Percentiles rank a stretch among this genome's conserved stretches.
These are phyloP conservation scores for Pythium sp. DNA, from an alignment of 352 stramenopile species.

Conservation along the genomic window DNA sequence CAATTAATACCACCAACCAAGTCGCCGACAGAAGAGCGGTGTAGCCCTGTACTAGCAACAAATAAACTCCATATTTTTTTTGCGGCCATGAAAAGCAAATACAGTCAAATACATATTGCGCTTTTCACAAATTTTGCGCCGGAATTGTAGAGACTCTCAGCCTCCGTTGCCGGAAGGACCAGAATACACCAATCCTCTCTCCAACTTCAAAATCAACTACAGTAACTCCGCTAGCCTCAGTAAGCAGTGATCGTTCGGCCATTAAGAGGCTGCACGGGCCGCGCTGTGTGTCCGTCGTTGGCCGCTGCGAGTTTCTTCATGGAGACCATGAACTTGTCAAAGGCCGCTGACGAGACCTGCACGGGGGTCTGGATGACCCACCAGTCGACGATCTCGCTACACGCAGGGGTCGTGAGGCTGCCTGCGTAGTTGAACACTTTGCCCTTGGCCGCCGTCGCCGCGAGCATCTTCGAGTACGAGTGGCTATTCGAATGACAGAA, in stretches of 20 bases:
- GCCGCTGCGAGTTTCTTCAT: conserved; percentile 17
- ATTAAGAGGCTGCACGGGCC: conserved; percentile 24
- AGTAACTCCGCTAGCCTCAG: neutral
- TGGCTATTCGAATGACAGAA: conserved; percentile 3
- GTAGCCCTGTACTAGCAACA: too few relatives aligned
- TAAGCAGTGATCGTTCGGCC: conserved; percentile 17
- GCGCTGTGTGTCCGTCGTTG: conserved; percentile 18
- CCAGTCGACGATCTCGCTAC: conserved; percentile 31
- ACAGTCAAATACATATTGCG: too few relatives aligned
- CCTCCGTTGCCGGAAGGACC: too few relatives aligned
- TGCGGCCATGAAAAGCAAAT: too few relatives aligned
- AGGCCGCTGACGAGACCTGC: conserved; percentile 14
- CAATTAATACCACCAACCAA: too few relatives aligned
- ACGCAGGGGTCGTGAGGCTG: conserved; percentile 31
- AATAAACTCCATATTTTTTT: too few relatives aligned
- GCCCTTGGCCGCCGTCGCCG: neutral
- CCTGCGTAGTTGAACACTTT: conserved; percentile 25
- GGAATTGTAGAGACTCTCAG: too few relatives aligned
- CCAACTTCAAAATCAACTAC: neutral
- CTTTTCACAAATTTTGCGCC: too few relatives aligned
- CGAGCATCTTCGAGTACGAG: conserved; percentile 11
- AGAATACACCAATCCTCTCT: too few relatives aligned
- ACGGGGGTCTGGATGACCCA: conserved; percentile 23
- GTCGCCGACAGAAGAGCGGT: too few relatives aligned
- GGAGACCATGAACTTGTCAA: conserved; percentile 17